phyloP scores from a whole-genome alignment of 352 stramenopile genomes.

The Pythium angustatum region DNA sequence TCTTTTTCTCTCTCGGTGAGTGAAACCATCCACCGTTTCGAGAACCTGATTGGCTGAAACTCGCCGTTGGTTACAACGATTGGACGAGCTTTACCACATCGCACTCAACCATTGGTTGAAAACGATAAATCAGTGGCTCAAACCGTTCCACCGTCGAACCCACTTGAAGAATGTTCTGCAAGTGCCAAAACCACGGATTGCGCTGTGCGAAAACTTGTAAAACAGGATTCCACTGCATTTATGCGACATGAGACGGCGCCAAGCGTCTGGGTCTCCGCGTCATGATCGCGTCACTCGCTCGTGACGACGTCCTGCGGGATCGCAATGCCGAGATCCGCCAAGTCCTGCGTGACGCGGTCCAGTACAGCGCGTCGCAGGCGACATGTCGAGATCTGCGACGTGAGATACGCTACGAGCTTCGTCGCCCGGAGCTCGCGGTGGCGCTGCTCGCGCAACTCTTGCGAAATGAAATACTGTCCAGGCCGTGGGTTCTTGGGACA shows the following conservation, averaged over 20 bases:
- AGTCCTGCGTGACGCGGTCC: conserved; percentile 5
- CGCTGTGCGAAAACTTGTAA: neutral
- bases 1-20: conserved; percentile 7
- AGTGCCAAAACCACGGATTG: neutral
- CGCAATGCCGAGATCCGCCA: neutral
- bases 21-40: neutral
- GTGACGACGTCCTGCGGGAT: neutral
- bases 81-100: neutral
- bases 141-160: too few relatives aligned
- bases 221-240: conserved; percentile 8
- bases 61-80: neutral
- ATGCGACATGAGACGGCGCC: conserved; percentile 1
- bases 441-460: neutral
- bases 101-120: conserved; percentile 4
- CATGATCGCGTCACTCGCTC: neutral
- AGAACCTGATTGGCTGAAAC: conserved; percentile 5
- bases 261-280: neutral
- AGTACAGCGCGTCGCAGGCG: conserved; percentile 1
- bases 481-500: conserved; percentile 20
- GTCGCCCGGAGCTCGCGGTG: conserved; percentile 11
- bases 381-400: neutral
- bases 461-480: conserved; percentile 6
- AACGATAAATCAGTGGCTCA: neutral
- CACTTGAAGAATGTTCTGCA: conserved; percentile 26
- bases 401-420: conserved; percentile 14